Conservation (phyloP, 2,329 filamentous ascomycete species). For the Xylaria sp. region DNA sequence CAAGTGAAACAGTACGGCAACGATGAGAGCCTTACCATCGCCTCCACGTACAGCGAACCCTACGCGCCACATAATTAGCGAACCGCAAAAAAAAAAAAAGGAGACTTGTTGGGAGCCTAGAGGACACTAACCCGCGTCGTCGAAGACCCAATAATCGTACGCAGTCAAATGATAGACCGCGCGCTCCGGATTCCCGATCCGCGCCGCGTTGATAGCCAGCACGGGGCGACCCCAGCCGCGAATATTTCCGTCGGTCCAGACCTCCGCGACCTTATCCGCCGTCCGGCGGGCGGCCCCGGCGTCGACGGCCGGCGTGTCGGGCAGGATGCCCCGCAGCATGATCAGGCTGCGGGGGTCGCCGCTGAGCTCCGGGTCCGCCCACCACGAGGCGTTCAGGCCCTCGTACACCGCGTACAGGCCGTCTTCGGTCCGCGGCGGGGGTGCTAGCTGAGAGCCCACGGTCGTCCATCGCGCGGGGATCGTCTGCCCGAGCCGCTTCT, state of each 20-base stretch:
- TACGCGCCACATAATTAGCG: slow-evolving; percentile 40
- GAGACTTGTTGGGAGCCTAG: background rate
- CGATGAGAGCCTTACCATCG: slow-evolving; percentile 12
- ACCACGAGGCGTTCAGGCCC: slow-evolving; percentile 50
- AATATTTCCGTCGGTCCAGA: slow-evolving; percentile 46
- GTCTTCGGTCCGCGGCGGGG: slow-evolving; percentile 44
- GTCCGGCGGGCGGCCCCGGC: slow-evolving; percentile 40
- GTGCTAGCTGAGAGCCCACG: slow-evolving; percentile 47
- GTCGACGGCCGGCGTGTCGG: slow-evolving; percentile 43
- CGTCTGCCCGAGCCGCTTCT: slow-evolving; percentile 41
- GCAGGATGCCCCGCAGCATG: slow-evolving; percentile 49
- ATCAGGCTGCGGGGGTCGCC: slow-evolving; percentile 49
- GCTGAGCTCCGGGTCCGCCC: slow-evolving; percentile 40
- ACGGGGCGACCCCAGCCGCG: slow-evolving; percentile 52
- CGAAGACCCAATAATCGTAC: slow-evolving; percentile 46
- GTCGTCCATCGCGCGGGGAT: slow-evolving; percentile 45
- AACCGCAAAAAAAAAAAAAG: background rate
- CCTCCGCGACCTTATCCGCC: slow-evolving; percentile 42
- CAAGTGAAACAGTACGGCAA: background rate
- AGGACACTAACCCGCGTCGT: slow-evolving; percentile 39
- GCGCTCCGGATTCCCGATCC: slow-evolving; percentile 45
- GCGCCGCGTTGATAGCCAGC: slow-evolving; percentile 48
- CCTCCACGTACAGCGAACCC: slow-evolving; percentile 21
- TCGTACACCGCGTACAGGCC: slow-evolving; percentile 50
- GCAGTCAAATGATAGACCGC: slow-evolving; percentile 47